Evolutionary conservation across 371 early-diverging fungal genomes (phyloP).

Genomic region (Mucor circinelloides): DNA sequence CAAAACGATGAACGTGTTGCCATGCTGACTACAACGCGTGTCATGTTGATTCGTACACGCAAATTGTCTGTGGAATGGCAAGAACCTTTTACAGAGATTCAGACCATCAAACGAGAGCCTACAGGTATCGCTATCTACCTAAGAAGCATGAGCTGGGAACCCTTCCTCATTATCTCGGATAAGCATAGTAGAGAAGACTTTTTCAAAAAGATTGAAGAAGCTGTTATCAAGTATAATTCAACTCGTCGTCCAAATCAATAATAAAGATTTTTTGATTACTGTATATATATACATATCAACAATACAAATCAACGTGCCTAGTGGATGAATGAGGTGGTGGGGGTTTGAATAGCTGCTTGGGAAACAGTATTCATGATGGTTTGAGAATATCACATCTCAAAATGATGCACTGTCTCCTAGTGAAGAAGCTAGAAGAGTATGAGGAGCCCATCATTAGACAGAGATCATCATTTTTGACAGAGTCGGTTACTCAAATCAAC

Average conservation of each 20-base stretch:
- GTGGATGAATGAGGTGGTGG: too few species aligned
- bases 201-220: constrained; percentile 61
- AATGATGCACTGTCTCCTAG: too few species aligned
- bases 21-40: constrained; percentile 69
- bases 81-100: constrained; percentile 55
- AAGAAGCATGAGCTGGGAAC: constrained; percentile 50
- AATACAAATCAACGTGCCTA: too few species aligned
- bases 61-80: constrained; percentile 74
- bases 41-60: constrained; percentile 70
- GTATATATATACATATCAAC: too few species aligned
- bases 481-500: too few species aligned
- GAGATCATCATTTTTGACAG: too few species aligned
- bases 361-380: too few species aligned
- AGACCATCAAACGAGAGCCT: constrained; percentile 47
- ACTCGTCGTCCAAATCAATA: constrained; percentile 18
- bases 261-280: neutral
- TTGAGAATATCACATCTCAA: too few species aligned
- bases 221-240: constrained; percentile 40
- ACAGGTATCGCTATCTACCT: constrained; percentile 55
- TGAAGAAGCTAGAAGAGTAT: too few species aligned
- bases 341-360: too few species aligned
- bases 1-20: constrained; percentile 75
- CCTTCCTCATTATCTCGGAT: constrained; percentile 65
- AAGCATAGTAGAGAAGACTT: constrained; percentile 59
- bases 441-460: too few species aligned